These are phyloP conservation scores for Cetraspora pellucida DNA, from an alignment of 192 early-diverging fungal genomes.

Conservation along the genomic window DNA sequence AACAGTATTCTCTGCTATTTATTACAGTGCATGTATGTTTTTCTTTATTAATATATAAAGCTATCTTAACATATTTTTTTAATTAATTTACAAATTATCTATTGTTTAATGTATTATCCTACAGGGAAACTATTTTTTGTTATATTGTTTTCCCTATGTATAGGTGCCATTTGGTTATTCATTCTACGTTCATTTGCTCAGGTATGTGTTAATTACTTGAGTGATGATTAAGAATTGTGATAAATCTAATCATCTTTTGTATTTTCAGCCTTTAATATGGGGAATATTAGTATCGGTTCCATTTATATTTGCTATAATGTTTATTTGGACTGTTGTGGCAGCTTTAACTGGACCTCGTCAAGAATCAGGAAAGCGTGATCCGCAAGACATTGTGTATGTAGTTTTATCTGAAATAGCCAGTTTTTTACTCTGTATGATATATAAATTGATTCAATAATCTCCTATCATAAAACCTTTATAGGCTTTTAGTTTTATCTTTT, in stretches of 20 bases:
- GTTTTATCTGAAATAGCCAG: no score
- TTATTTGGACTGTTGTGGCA: constrained; percentile 56
- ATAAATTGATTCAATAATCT: no score
- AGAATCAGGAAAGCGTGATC: constrained; percentile 39
- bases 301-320: constrained; percentile 43
- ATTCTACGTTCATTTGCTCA: constrained; percentile 43
- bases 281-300: constrained; percentile 52
- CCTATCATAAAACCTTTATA: no score
- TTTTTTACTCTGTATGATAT: no score
- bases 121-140: constrained; percentile 41
- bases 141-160: constrained; percentile 36
- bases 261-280: constrained; percentile 44
- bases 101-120: no score
- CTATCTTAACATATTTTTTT: no score
- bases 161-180: constrained; percentile 43
- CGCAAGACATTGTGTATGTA: constrained; percentile 49
- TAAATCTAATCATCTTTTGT: no score
- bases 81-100: no score
- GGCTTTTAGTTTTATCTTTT: constrained; percentile 45
- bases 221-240: no score
- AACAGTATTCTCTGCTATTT: constrained; percentile 10
- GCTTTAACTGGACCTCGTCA: constrained; percentile 47
- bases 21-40: neutral
- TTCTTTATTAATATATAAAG: no score
- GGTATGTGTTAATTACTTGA: constrained; percentile 27